Percentiles rank a stretch among this genome's conserved stretches.
These are phyloP conservation scores for Geranium incanum DNA, from an alignment of 441 rosid genomes.

Conservation along the genomic window DNA sequence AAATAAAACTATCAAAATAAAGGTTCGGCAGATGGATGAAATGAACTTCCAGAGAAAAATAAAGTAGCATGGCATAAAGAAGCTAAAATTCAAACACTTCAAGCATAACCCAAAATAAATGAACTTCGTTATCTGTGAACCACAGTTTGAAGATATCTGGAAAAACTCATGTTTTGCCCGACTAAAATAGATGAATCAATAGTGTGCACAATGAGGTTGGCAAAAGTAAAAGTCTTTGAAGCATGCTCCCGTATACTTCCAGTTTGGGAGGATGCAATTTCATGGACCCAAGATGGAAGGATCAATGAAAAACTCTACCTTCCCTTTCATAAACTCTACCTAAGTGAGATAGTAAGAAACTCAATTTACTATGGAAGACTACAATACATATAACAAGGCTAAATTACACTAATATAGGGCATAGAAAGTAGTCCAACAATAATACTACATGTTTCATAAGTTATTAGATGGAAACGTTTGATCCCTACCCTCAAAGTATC, in stretches of 20 bases:
- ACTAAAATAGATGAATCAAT: not conserved
- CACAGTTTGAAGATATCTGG: not conserved
- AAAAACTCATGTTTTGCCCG: not conserved
- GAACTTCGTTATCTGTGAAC: not conserved
- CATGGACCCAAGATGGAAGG: not conserved
- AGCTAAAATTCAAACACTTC: not conserved
- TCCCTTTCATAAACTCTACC: not conserved
- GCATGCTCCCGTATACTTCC: not conserved
- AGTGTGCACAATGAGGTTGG: not conserved
- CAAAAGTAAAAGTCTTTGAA: not conserved
- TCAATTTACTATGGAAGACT: not conserved
- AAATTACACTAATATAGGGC: not conserved
- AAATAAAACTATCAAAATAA: constrained; percentile 3
- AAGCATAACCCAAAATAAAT: not conserved
- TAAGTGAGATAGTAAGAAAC: not conserved
- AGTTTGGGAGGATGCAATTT: not conserved
- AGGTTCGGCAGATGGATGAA: not conserved
- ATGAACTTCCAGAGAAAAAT: constrained; percentile 3
- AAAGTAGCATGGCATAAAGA: not conserved
- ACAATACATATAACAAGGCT: not conserved
- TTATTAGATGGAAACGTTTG: not conserved
- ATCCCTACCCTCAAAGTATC: not conserved
- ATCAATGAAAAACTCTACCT: not conserved
- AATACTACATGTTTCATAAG: not conserved
- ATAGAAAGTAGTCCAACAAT: not conserved